Conservation (phyloP, 2,329 filamentous ascomycete species). For the Xenosphaeropsis pyriputrescens region DNA sequence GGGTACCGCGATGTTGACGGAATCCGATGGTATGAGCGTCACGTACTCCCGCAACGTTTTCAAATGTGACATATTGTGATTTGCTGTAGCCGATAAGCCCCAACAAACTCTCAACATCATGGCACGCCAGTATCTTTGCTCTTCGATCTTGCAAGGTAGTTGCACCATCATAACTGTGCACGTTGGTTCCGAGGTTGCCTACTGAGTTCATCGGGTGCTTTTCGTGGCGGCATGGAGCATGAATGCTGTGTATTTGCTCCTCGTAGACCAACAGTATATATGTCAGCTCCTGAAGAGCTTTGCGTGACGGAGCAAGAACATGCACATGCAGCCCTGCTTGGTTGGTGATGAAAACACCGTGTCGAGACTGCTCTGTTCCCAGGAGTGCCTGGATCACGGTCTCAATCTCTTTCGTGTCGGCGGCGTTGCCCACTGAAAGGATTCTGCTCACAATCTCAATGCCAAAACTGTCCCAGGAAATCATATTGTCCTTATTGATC, state of each 20-base stretch:
- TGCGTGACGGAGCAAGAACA: neutral
- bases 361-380: neutral
- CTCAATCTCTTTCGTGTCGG: neutral
- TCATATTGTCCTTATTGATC: neutral
- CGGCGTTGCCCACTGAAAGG: neutral
- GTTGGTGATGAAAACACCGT: conserved; percentile 1
- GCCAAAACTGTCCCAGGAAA: conserved; percentile 2
- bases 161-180: neutral
- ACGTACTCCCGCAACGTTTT: neutral
- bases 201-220: neutral
- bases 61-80: neutral
- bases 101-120: neutral
- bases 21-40: conserved; percentile 1
- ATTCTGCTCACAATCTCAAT: conserved; percentile 1
- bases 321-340: conserved; percentile 2
- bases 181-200: neutral
- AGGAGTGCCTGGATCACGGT: neutral
- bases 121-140: too few relatives aligned
- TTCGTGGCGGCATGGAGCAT: neutral
- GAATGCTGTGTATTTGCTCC: conserved; percentile 2
- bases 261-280: conserved; percentile 2
- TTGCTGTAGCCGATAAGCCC: neutral
- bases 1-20: conserved; percentile 2
- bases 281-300: neutral
- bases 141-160: neutral